These are phyloP conservation scores for Lodderomyces metapsilosis DNA, from an alignment of 1,139 yeast genomes.

Conservation along the genomic window DNA sequence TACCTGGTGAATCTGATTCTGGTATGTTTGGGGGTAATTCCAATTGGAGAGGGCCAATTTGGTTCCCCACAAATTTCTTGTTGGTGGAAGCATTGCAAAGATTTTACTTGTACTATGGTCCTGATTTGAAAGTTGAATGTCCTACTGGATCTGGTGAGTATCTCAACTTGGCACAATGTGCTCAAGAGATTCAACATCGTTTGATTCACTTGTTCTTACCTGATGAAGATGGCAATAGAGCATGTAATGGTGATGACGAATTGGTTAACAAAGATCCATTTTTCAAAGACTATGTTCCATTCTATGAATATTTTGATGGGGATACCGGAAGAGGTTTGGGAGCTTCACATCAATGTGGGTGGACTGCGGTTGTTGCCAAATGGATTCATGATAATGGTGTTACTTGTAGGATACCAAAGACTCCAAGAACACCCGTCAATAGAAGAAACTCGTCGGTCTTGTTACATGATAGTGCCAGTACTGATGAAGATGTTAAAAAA, in stretches of 20 bases:
- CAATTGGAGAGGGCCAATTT: conserved; percentile 98
- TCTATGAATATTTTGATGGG: conserved; percentile 91
- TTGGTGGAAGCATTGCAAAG: conserved; percentile 87
- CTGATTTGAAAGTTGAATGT: conserved; percentile 81
- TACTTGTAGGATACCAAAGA: conserved; percentile 53
- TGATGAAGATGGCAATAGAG: conserved; percentile 69
- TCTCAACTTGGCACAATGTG: conserved; percentile 86
- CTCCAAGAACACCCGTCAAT: conserved; percentile 46
- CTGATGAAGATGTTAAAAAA: conserved; percentile 35
- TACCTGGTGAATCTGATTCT: conserved; percentile 92
- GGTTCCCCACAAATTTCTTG: conserved; percentile 93
- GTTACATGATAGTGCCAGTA: conserved; percentile 24
- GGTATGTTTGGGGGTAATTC: conserved; percentile 98
- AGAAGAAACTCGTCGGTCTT: conserved; percentile 27
- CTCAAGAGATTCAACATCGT: conserved; percentile 88
- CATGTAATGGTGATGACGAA: conserved; percentile 72
- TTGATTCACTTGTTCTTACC: conserved; percentile 77
- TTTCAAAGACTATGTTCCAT: conserved; percentile 76
- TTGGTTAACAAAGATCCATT: conserved; percentile 66
- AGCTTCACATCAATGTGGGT: conserved; percentile 94
- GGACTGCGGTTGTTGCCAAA: conserved; percentile 95
- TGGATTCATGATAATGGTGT: conserved; percentile 91
- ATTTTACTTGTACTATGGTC: conserved; percentile 87
- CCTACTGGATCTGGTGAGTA: conserved; percentile 85
- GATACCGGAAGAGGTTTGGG: conserved; percentile 96